Evolutionary conservation across 2,329 filamentous ascomycete species (phyloP).

Genomic region (Aspergillus persii): DNA sequence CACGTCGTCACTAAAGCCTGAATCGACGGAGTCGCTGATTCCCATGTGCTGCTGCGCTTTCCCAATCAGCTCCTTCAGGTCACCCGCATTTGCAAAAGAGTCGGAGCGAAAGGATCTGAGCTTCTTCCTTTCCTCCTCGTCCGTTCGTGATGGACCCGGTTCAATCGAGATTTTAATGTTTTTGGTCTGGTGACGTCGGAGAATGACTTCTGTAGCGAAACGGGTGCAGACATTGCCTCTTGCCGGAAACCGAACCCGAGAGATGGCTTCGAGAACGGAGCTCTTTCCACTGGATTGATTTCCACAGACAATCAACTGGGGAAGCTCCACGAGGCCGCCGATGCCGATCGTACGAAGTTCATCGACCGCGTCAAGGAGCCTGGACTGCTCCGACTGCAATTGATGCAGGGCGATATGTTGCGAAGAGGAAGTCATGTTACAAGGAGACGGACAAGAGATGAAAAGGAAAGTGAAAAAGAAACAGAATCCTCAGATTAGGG

Average conservation of each 20-base stretch:
- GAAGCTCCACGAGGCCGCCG: conserved; percentile 48
- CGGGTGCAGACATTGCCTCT: conserved; percentile 58
- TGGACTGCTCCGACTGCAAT: conserved; percentile 32
- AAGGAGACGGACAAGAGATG: neutral
- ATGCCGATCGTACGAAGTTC: conserved; percentile 51
- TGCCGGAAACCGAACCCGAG: conserved; percentile 58
- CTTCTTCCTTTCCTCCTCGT: conserved; percentile 2
- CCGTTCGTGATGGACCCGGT: conserved; percentile 23
- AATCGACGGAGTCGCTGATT: conserved; percentile 27
- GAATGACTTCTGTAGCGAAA: conserved; percentile 60
- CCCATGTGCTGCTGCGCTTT: conserved; percentile 55
- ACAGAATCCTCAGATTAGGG: neutral
- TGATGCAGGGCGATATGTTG: conserved; percentile 11
- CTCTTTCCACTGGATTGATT: conserved; percentile 63
- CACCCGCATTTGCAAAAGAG: conserved; percentile 16
- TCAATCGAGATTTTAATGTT: conserved; percentile 48
- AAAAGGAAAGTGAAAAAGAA: neutral
- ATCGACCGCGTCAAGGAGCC: conserved; percentile 55
- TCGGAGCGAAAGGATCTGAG: conserved; percentile 8
- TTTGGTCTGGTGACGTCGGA: conserved; percentile 42
- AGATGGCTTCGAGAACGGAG: conserved; percentile 64
- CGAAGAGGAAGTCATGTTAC: neutral
- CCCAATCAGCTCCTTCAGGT: conserved; percentile 51
- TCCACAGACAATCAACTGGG: conserved; percentile 59
- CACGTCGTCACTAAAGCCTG: conserved; percentile 44